phyloP scores from a whole-genome alignment of 768 basidiomycete genomes.

The Boletus tomentosulus region DNA sequence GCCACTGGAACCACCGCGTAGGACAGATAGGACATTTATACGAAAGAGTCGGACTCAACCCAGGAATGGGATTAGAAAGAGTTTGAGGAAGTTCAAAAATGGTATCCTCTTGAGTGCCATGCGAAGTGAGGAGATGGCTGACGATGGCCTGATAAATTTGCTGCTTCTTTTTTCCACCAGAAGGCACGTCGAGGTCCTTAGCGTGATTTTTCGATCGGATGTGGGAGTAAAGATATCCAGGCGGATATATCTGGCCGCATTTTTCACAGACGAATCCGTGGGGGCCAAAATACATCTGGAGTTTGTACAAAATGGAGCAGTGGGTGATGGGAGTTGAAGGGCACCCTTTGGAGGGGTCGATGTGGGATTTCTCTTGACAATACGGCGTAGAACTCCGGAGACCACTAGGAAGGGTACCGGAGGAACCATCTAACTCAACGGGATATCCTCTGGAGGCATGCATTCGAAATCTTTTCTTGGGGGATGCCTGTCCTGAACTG shows the following conservation, averaged over 20 bases:
- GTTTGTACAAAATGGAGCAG: neutral
- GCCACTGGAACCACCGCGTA: neutral
- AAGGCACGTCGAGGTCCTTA: neutral
- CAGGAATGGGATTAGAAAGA: neutral
- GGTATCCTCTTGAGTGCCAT: neutral
- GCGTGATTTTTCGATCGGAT: neutral
- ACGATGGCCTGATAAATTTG: neutral
- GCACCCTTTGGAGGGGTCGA: no score
- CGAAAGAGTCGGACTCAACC: neutral
- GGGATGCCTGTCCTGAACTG: no score
- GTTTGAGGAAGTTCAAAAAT: neutral
- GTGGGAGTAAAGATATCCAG: neutral
- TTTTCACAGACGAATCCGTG: constrained; percentile 1
- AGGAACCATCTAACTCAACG: no score
- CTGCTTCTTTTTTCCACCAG: neutral
- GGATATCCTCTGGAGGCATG: no score
- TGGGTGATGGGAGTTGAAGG: neutral
- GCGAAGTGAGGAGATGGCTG: neutral
- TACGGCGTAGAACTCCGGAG: no score
- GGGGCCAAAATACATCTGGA: neutral
- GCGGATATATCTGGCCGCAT: neutral
- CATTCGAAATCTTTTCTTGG: no score
- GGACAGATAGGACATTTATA: neutral
- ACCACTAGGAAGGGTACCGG: no score
- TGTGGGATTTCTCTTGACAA: no score